A percentile compares a stretch with the other conserved stretches of the same genome.
Conservation (phyloP, 345 rosid genomes). For the Eucalyptus curtisii region DNA sequence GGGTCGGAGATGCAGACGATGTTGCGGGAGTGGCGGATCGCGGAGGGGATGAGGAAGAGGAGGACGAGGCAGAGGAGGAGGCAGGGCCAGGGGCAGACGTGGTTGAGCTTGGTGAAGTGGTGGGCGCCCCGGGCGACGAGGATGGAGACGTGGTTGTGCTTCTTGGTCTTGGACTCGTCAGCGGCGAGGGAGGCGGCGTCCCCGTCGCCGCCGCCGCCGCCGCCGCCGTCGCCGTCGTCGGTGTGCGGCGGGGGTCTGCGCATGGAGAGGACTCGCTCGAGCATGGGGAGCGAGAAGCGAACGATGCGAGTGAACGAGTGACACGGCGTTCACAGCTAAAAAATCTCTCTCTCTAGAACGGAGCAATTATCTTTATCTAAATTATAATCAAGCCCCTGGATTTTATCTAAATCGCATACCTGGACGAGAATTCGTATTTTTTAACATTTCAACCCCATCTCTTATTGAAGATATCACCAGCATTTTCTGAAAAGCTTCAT, state of each 20-base stretch:
- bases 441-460: background rate
- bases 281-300: constrained; percentile 39
- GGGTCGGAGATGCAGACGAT: constrained; percentile 63
- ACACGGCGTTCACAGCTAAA: background rate
- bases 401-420: background rate
- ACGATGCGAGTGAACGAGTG: background rate
- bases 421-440: background rate
- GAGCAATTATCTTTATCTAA: background rate
- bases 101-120: constrained; percentile 30
- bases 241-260: constrained; percentile 36
- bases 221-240: background rate
- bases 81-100: constrained; percentile 28
- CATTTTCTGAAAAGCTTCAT: background rate
- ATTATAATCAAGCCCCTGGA: background rate
- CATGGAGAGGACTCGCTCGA: constrained; percentile 48
- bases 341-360: background rate
- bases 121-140: constrained; percentile 19
- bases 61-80: constrained; percentile 12
- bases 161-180: constrained; percentile 64
- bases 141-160: constrained; percentile 30
- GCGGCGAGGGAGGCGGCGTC: background rate
- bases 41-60: constrained; percentile 6
- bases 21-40: constrained; percentile 33
- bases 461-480: background rate
- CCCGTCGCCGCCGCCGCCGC: background rate